Evolutionary conservation across 441 rosid species (phyloP), one percentile per base, ranked within the genome.

Genomic region (Theobroma grandiflorum): DNA sequence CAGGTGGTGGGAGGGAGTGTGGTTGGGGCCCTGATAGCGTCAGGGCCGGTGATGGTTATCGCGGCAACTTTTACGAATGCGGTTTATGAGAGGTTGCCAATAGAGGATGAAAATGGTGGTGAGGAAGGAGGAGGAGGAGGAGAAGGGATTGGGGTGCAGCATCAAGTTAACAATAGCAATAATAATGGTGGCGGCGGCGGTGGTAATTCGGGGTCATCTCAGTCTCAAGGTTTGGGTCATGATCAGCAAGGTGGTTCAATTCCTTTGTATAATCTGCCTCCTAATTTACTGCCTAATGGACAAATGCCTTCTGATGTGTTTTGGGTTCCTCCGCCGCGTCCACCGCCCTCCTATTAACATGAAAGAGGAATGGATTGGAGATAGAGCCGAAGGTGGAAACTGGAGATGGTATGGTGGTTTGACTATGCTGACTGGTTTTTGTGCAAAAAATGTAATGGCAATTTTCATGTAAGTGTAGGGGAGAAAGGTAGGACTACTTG

Each of bases 31-130:
- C 82, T 96, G 64, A 80, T 90, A 1, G 97, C 98, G 0, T 88
- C 95, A 3, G 99, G 98, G 33, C 98, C 98, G 0, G 97, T 96
- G 55, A 89, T 96, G 84, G 92, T 96, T 12, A 85, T 93, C 0
- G 99, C 95, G 12, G 99, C 98, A 18, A 93, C 98, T n/a, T 96
- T 94, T 79, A 87, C 85, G 0, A 94, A 94, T 82, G 98, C 97
- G 0, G 91, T 93, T 16, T 96, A 86, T 31, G 99, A 96, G 84
- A 88, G 93, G 86, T 84, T 95, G 78, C 99, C 97, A 0, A 62
- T 92, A 2, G 97, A 92, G 81, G 97, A 95, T 12, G 88, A 85
- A 8, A 89, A 84, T 40, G 77, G 72, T 43, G 76, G 55, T 68
- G 89, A 26, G 40, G 80, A 79, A 11, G 81, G 49, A 14, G 72